Evolutionary conservation across 805 yeast species (phyloP).

Genomic region (Kodamaea fukazawae): DNA sequence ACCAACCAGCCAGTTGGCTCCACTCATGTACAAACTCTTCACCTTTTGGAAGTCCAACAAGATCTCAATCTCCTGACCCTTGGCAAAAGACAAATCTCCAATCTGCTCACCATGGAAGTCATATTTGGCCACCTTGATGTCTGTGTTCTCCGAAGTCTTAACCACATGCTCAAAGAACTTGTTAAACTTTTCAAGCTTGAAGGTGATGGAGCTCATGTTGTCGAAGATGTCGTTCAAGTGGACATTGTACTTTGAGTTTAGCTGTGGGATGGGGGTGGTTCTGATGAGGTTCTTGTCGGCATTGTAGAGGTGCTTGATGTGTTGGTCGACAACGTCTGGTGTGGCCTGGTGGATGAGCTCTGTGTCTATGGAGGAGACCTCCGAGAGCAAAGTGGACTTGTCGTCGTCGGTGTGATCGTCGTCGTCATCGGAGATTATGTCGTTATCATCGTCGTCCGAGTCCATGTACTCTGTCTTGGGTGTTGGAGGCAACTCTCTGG

Average conservation of each 20-base stretch:
- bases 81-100: conserved; percentile 37
- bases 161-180: conserved; percentile 21
- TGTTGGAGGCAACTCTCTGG: too few species aligned
- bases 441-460: conserved; percentile 6
- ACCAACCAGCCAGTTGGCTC: conserved; percentile 37
- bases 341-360: conserved; percentile 16
- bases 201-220: conserved; percentile 21
- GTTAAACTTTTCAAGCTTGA: conserved; percentile 24
- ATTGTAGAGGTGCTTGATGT: conserved; percentile 30
- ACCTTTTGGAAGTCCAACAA: conserved; percentile 30
- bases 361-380: conserved; percentile 11
- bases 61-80: conserved; percentile 33
- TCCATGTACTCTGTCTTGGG: background rate
- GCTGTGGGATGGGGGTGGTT: conserved; percentile 25
- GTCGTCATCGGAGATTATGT: conserved; percentile 3
- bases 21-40: conserved; percentile 18
- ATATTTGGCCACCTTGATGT: conserved; percentile 16
- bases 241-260: conserved; percentile 9
- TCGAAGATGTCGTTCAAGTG: conserved; percentile 13
- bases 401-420: conserved; percentile 10
- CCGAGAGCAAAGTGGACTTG: conserved; percentile 13
- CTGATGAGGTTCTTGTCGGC: conserved; percentile 32
- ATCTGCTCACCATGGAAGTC: conserved; percentile 32
- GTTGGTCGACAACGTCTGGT: conserved; percentile 18
- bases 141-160: conserved; percentile 2